Percentiles rank a stretch among this genome's conserved stretches.
These are phyloP conservation scores for Neobulgaria alba DNA, from an alignment of 2,329 filamentous ascomycete genomes.

Conservation along the genomic window DNA sequence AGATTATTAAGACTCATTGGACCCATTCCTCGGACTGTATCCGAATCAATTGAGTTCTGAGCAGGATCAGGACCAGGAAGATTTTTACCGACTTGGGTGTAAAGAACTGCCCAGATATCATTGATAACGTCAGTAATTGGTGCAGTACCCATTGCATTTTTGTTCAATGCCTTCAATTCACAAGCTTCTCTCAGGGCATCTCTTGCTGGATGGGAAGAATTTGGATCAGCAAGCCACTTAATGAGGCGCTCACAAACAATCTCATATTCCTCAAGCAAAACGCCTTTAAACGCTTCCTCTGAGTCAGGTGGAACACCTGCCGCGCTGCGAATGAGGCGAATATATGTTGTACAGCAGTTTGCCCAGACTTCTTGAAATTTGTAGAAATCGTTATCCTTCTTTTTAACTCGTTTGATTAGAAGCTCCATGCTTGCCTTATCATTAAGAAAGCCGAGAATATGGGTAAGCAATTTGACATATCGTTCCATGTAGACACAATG, in stretches of 20 bases:
- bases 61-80: slow-evolving; percentile 34
- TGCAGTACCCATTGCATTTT: slow-evolving; percentile 74
- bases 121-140: slow-evolving; percentile 89
- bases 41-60: slow-evolving; percentile 37
- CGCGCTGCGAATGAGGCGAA: slow-evolving; percentile 45
- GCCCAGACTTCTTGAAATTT: slow-evolving; percentile 22
- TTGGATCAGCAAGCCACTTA: slow-evolving; percentile 43
- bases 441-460: slow-evolving; percentile 50
- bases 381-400: slow-evolving; percentile 47
- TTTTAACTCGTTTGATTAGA: slow-evolving; percentile 54
- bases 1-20: slow-evolving; percentile 26
- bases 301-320: slow-evolving; percentile 50
- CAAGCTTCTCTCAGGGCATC: slow-evolving; percentile 58
- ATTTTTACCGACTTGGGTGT: slow-evolving; percentile 54
- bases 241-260: slow-evolving; percentile 50
- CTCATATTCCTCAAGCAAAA: slow-evolving; percentile 58
- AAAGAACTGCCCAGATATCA: slow-evolving; percentile 77
- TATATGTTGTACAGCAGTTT: slow-evolving; percentile 23
- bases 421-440: slow-evolving; percentile 56
- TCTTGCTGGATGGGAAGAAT: slow-evolving; percentile 39
- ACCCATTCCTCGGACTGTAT: slow-evolving; percentile 38
- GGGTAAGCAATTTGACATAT: slow-evolving; percentile 59
- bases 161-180: slow-evolving; percentile 73
- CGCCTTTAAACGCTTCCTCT: slow-evolving; percentile 58
- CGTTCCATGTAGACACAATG: slow-evolving; percentile 68